A percentile compares a stretch with the other conserved stretches of the same genome.
These are phyloP conservation scores for Pleurotus tuber-regium DNA, from an alignment of 768 basidiomycete species.

Conservation along the genomic window DNA sequence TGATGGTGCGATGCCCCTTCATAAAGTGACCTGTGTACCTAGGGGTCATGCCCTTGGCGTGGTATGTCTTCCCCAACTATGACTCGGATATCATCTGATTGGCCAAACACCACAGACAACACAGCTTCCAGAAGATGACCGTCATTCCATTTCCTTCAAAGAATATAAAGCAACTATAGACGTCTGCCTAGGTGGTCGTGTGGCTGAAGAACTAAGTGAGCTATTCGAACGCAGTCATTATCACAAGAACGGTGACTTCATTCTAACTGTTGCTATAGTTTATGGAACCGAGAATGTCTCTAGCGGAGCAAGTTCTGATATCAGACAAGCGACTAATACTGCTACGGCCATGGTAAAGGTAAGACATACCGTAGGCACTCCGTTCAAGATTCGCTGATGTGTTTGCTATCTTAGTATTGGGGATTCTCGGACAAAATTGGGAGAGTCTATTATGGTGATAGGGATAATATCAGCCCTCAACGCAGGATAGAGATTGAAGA, in stretches of 20 bases:
- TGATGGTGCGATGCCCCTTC: conserved; percentile 92
- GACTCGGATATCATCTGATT: conserved; percentile 15
- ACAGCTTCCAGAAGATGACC: conserved; percentile 75
- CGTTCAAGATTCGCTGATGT: neutral
- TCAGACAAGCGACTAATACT: conserved; percentile 73
- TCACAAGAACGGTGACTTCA: conserved; percentile 16
- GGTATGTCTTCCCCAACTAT: conserved; percentile 41
- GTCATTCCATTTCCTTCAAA: conserved; percentile 64
- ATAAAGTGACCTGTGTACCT: conserved; percentile 97
- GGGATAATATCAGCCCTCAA: conserved; percentile 66
- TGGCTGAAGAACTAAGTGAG: conserved; percentile 89
- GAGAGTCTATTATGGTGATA: conserved; percentile 78
- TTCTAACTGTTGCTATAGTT: conserved; percentile 41
- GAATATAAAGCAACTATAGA: conserved; percentile 85
- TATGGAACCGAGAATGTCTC: conserved; percentile 88
- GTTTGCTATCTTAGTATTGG: conserved; percentile 48
- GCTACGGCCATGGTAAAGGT: conserved; percentile 91
- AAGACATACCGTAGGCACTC: conserved; percentile 21
- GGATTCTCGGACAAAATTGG: conserved; percentile 78
- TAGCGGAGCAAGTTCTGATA: conserved; percentile 90
- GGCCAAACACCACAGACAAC: conserved; percentile 51
- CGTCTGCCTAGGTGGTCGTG: conserved; percentile 91
- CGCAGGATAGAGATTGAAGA: conserved; percentile 85
- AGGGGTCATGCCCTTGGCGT: conserved; percentile 91
- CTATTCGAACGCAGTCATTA: too few relatives aligned